Base-by-base conservation (phyloP, 2,329 filamentous ascomycete species). In the Xylariaceae sp. region DNA sequence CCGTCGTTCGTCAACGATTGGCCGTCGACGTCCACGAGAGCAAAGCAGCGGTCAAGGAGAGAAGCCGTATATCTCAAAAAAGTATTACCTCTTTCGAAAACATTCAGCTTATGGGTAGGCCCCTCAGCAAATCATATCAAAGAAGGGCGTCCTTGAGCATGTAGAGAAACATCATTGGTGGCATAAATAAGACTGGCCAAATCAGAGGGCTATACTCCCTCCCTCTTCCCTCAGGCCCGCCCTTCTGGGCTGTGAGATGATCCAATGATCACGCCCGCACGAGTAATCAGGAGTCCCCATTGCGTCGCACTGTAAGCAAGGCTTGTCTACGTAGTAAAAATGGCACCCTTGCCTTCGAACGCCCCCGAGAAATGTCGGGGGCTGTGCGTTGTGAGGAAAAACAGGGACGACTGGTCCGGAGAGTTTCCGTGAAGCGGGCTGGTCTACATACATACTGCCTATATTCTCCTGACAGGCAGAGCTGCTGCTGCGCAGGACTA, bases 51-150 rank as follows among this genome's bases (percentile, higher is more conserved):
- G 51, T 39, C 37, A 45, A 48, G 35, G 35, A 35, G 35, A 35
- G 17, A 30, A 30, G 23, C 5, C 23, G 23, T 30, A 30, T 30
- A 30, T 30, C 4, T 30, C 23, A 30, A 30, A 30, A 30, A 39
- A 49, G 9, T 23, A 30, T 9, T 30, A 9, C 17, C 11, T 4
- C 17, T 4, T 18, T 49, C 7, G 30, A 11, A 30, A 30, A 30
- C 23, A 1, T 18, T 30, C 7, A 23, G 17, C 47, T 4, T 18
- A 48, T 15, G 8, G 8, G 53, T 51, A 8, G 2, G 17, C 2
- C 17, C 2, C 17, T 15, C 39, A 47, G 15, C 47, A 55, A 56
- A 49, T 53, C 60, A 49, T 51, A 39, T 57, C 53, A 59, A 39
- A 18, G 47, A 2, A 11, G 17, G 8, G 8, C 17, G 9, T 4